Conservation (phyloP, 1,284 basidiomycete genomes). For the Sporisorium iseilematis-ciliati region DNA sequence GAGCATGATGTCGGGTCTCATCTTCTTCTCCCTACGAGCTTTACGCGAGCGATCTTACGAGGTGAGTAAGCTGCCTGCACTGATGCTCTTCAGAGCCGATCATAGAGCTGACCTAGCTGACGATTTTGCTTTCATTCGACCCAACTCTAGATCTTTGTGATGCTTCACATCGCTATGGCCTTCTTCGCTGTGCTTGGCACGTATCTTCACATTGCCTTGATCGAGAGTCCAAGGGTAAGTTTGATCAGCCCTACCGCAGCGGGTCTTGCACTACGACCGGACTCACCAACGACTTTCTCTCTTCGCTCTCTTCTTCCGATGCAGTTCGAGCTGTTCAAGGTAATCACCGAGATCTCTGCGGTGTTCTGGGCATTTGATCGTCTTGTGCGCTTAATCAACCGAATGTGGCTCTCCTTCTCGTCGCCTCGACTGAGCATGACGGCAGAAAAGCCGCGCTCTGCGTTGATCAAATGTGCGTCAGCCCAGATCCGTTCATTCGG, state of each 20-base stretch:
- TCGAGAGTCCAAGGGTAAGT: slow-evolving; percentile 38
- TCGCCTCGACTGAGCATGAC: slow-evolving; percentile 5
- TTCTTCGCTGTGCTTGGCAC: slow-evolving; percentile 61
- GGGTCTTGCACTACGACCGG: neutral
- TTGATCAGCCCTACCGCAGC: neutral
- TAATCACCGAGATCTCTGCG: slow-evolving; percentile 41
- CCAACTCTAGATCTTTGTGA: slow-evolving; percentile 54
- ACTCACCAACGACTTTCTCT: neutral
- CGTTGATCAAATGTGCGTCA: slow-evolving; percentile 15
- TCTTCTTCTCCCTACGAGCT: slow-evolving; percentile 38
- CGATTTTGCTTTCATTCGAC: slow-evolving; percentile 1
- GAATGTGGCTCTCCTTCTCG: slow-evolving; percentile 31
- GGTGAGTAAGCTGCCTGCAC: slow-evolving; percentile 12
- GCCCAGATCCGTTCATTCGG: slow-evolving; percentile 19
- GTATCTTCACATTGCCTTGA: slow-evolving; percentile 65
- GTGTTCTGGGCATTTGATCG: slow-evolving; percentile 51
- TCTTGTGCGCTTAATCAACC: slow-evolving; percentile 28
- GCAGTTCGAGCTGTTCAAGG: slow-evolving; percentile 35
- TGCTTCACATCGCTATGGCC: slow-evolving; percentile 64
- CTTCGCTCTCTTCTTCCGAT: neutral
- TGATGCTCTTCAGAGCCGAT: neutral
- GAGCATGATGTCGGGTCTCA: slow-evolving; percentile 42
- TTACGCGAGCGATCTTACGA: slow-evolving; percentile 47
- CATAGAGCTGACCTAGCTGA: neutral
- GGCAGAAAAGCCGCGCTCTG: neutral